phyloP scores from a whole-genome alignment of 331 rosid species.

The Acacia pycnantha region DNA sequence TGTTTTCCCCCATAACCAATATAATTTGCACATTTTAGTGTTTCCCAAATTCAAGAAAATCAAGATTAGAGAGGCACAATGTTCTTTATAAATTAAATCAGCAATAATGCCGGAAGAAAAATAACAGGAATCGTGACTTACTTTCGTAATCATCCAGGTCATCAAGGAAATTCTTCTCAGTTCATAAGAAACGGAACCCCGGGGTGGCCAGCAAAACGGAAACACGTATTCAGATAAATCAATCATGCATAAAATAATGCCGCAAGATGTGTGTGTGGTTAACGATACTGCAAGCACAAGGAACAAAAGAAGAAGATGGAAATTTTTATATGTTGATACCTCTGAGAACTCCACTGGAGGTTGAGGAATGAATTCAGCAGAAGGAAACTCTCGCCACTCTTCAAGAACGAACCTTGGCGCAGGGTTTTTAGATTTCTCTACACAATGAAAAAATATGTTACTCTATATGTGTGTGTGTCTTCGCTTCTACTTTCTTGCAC shows the following conservation, averaged over 20 bases:
- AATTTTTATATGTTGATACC: constrained; percentile 15
- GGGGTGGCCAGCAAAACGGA: background rate
- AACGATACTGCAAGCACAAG: background rate
- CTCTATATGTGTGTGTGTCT: background rate
- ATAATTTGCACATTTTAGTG: background rate
- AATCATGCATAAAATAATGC: background rate
- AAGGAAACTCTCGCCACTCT: constrained; percentile 50
- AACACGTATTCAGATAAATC: constrained; percentile 19
- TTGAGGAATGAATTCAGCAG: constrained; percentile 41
- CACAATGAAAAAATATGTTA: constrained; percentile 7
- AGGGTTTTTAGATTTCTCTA: constrained; percentile 39
- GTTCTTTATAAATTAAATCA: background rate
- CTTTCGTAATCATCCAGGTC: constrained; percentile 66
- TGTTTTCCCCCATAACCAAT: constrained; percentile 30
- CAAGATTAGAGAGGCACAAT: background rate
- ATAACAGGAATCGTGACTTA: constrained; percentile 39
- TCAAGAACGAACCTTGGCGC: constrained; percentile 23
- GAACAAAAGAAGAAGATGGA: background rate
- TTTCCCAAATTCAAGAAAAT: constrained; percentile 15
- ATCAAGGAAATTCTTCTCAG: constrained; percentile 55
- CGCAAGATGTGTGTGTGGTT: background rate
- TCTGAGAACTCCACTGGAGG: constrained; percentile 44
- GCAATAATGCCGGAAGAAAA: background rate
- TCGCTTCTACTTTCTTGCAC: background rate
- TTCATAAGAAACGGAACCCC: background rate